Percentiles rank a stretch among this genome's conserved stretches.
Conservation (phyloP, 768 basidiomycete species). For the Leucosporidium creatinivorum region DNA sequence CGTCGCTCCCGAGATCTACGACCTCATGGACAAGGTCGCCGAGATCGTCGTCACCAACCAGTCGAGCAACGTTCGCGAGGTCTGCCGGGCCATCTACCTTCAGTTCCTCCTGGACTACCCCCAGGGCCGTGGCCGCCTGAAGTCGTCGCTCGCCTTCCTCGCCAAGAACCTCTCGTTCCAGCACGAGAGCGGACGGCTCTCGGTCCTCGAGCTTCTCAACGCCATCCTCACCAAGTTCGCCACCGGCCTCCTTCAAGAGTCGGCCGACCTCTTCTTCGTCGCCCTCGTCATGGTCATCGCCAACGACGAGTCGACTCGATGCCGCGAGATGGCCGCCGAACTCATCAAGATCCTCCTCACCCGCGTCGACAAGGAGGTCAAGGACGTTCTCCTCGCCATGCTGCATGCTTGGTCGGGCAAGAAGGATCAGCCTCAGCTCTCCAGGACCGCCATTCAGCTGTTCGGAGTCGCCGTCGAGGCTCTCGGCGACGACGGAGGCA, state of each 20-base stretch:
- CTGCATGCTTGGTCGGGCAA: constrained; percentile 72
- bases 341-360: constrained; percentile 69
- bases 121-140: constrained; percentile 83
- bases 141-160: constrained; percentile 80
- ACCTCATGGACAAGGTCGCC: constrained; percentile 86
- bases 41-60: constrained; percentile 91
- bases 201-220: constrained; percentile 87
- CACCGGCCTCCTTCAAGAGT: constrained; percentile 61
- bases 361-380: constrained; percentile 58
- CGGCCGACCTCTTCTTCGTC: constrained; percentile 81
- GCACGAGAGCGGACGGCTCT: constrained; percentile 79
- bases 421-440: constrained; percentile 54
- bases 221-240: constrained; percentile 82
- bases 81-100: constrained; percentile 76
- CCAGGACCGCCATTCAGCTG: constrained; percentile 69
- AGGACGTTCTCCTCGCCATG: constrained; percentile 57
- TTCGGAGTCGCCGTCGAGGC: constrained; percentile 73
- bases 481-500: constrained; percentile 48
- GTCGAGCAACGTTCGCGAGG: constrained; percentile 80
- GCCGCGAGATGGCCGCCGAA: constrained; percentile 77
- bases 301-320: constrained; percentile 85
- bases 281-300: constrained; percentile 85
- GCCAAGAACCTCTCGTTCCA: constrained; percentile 86
- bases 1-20: constrained; percentile 92
- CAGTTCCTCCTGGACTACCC: constrained; percentile 97